phyloP scores from a whole-genome alignment of 78 protist species.

The Chrysochromulina parva region DNA sequence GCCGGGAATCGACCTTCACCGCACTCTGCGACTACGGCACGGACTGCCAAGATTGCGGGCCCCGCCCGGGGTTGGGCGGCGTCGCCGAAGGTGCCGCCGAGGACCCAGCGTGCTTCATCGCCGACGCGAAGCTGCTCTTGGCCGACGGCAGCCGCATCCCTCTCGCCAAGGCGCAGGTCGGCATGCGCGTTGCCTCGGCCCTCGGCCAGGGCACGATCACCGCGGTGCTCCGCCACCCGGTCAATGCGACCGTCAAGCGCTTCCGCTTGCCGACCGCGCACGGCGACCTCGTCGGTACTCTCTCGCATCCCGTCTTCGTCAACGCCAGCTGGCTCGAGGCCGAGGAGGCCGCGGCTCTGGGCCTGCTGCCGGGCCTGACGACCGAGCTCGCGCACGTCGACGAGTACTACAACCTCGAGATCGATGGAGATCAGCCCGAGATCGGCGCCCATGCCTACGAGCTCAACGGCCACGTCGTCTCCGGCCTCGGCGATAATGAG shows the following conservation, averaged over 20 bases:
- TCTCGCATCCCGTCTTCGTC: not conserved
- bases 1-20: not conserved
- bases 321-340: not conserved
- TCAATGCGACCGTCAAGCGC: not conserved
- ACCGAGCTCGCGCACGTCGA: not conserved
- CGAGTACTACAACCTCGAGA: not conserved
- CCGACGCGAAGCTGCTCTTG: not conserved
- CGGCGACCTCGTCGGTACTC: not conserved
- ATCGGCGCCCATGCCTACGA: not conserved
- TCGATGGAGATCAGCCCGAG: not conserved
- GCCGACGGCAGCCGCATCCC: not conserved
- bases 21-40: not conserved
- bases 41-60: not conserved
- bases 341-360: not conserved
- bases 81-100: not conserved
- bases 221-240: not conserved
- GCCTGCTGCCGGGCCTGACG: not conserved
- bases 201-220: not conserved
- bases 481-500: not conserved
- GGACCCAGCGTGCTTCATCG: conserved; percentile 8
- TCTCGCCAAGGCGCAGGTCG: not conserved
- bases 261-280: not conserved
- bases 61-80: not conserved
- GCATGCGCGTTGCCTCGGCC: not conserved
- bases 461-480: not conserved